phyloP scores from a whole-genome alignment of 495 filamentous ascomycete genomes.

The Trichoderma parareesei region DNA sequence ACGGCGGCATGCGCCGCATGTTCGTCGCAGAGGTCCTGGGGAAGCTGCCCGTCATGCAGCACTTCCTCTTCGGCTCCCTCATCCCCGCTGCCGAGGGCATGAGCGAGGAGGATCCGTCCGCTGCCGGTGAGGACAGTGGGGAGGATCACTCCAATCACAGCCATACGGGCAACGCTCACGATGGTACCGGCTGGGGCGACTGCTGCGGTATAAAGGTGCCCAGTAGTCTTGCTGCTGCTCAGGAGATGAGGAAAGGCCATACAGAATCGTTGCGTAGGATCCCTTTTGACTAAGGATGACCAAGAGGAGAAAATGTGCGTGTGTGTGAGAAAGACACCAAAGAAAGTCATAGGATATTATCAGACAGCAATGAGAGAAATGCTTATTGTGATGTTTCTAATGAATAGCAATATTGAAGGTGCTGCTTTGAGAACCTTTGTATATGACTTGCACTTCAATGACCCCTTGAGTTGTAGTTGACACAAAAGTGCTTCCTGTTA shows the following conservation, averaged over 20 bases:
- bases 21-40: slow-evolving; percentile 86
- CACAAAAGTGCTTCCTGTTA: too few species aligned
- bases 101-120: slow-evolving; percentile 45
- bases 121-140: slow-evolving; percentile 46
- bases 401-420: too few species aligned
- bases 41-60: slow-evolving; percentile 96
- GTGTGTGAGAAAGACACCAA: too few species aligned
- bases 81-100: slow-evolving; percentile 75
- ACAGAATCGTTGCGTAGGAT: slow-evolving; percentile 66
- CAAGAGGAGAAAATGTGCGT: neutral
- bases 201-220: slow-evolving; percentile 99
- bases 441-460: too few species aligned
- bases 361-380: too few species aligned
- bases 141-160: slow-evolving; percentile 53
- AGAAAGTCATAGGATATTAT: too few species aligned
- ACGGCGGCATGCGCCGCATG: slow-evolving; percentile 92
- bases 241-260: slow-evolving; percentile 69
- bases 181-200: slow-evolving; percentile 73
- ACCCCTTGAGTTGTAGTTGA: too few species aligned
- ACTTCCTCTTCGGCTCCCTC: slow-evolving; percentile 85
- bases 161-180: slow-evolving; percentile 56
- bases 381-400: too few species aligned
- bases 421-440: too few species aligned
- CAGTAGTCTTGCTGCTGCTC: slow-evolving; percentile 78
- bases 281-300: slow-evolving; percentile 67